Percentiles rank a stretch among this genome's conserved stretches.
Evolutionary conservation across 2,329 filamentous ascomycete species (phyloP).

Genomic region (Botrytis galanthina): DNA sequence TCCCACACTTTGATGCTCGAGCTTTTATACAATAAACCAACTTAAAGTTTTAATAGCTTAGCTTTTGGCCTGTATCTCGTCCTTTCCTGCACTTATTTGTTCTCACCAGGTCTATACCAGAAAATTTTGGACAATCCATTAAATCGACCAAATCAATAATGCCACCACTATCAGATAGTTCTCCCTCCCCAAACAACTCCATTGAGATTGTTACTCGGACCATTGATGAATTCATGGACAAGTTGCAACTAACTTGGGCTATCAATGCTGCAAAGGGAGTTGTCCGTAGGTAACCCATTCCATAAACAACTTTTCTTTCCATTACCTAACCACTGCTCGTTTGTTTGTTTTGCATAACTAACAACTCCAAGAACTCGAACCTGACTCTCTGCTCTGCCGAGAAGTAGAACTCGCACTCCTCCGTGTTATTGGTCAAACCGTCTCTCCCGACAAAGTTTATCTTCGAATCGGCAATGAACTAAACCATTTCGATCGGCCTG

Average conservation of each 20-base stretch:
- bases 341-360: background rate
- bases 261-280: background rate
- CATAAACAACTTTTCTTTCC: background rate
- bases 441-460: background rate
- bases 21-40: background rate
- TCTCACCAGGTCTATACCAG: background rate
- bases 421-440: background rate
- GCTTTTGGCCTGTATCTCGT: background rate
- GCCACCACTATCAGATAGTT: background rate
- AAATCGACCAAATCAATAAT: background rate
- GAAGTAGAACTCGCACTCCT: background rate
- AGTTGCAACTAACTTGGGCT: background rate
- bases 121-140: background rate
- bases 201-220: background rate
- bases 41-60: background rate
- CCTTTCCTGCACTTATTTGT: background rate
- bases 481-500: background rate
- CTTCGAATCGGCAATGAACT: background rate
- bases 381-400: background rate
- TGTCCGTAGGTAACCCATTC: background rate
- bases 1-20: background rate
- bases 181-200: background rate
- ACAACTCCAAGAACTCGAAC: background rate
- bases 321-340: accelerated
- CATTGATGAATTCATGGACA: background rate